Evolutionary conservation across 148 eudicot genomes (phyloP), one percentile per base, ranked within the genome.

Genomic region (Heliamphora exappendiculata): DNA sequence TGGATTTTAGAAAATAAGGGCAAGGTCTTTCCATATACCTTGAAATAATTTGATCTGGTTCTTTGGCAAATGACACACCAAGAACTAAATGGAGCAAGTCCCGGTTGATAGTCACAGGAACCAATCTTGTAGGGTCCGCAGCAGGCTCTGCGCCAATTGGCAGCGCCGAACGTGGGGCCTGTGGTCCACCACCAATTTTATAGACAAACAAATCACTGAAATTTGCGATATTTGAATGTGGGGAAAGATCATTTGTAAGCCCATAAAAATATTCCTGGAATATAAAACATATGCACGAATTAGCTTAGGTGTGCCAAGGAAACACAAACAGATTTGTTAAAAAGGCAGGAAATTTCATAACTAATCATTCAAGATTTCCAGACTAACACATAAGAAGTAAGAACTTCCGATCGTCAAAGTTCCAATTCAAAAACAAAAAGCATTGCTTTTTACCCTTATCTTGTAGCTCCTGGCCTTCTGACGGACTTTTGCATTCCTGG

Each of bases 111-210:
- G 76, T 92, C 29, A 92, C 96, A 29, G 84, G 90, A 82, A 84
- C 89, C 87, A 92, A 83, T 80, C 98, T 84, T 59, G 87, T 88
- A 17, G 91, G 98, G 67, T 92, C 97, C 1, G 98, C 93, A 75
- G 91, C 86, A 78, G 97, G 98, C 83, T 92, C 91, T 36, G 98
- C 98, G 47, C 98, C 98, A 79, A 87, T 91, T 17, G 98, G 98
- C 80, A 95, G 79, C 85, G 98, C 98, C 45, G 97, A 95, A 36
- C 96, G 92, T 73, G 98, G 98, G 54, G 98, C 98, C 82, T 87
- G 96, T 45, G 97, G 97, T 22, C 98, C 98, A 76, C 98, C 97
- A 37, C 98, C 98, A 78, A 92, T 81, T 75, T 86, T 88, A 59
- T 82, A 95, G 58, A 95, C 82, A 34, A 83, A 84, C 78, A 92